Evolutionary conservation across 1,284 basidiomycete genomes (phyloP).

Genomic region (Pisolithus thermaeus): DNA sequence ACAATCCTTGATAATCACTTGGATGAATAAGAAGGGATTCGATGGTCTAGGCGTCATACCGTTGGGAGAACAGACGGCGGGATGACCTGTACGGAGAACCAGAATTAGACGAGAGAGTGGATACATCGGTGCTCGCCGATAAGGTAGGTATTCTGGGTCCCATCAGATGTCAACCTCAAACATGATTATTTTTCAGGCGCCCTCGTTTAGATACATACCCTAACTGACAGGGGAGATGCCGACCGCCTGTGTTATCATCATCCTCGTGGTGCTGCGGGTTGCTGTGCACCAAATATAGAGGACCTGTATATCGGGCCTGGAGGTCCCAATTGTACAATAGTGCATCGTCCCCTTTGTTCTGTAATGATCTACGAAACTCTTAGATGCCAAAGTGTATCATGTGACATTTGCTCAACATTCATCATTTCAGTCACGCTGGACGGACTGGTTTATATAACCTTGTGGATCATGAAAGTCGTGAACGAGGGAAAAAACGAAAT

Average conservation of each 20-base stretch:
- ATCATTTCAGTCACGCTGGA: neutral
- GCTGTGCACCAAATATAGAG: too few relatives aligned
- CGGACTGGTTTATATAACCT: neutral
- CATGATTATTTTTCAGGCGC: slow-evolving; percentile 16
- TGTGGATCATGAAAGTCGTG: slow-evolving; percentile 6
- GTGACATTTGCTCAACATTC: slow-evolving; percentile 1
- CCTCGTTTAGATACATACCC: slow-evolving; percentile 21
- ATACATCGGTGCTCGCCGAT: slow-evolving; percentile 64
- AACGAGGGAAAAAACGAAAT: neutral
- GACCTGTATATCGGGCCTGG: too few relatives aligned
- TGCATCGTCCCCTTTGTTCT: neutral
- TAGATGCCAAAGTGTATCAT: neutral
- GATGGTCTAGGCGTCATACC: slow-evolving; percentile 49
- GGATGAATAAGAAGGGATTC: neutral
- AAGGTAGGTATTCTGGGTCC: slow-evolving; percentile 33
- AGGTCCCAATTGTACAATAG: too few relatives aligned
- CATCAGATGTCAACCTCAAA: neutral
- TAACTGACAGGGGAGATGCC: slow-evolving; percentile 1
- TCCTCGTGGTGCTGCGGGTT: too few relatives aligned
- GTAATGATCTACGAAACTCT: neutral
- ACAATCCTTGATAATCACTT: neutral
- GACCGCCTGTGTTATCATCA: too few relatives aligned
- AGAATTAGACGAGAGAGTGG: slow-evolving; percentile 44
- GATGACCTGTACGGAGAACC: slow-evolving; percentile 52
- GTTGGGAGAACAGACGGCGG: slow-evolving; percentile 52